phyloP scores from a whole-genome alignment of 805 yeast genomes.

The Myxozyma neotropica region DNA sequence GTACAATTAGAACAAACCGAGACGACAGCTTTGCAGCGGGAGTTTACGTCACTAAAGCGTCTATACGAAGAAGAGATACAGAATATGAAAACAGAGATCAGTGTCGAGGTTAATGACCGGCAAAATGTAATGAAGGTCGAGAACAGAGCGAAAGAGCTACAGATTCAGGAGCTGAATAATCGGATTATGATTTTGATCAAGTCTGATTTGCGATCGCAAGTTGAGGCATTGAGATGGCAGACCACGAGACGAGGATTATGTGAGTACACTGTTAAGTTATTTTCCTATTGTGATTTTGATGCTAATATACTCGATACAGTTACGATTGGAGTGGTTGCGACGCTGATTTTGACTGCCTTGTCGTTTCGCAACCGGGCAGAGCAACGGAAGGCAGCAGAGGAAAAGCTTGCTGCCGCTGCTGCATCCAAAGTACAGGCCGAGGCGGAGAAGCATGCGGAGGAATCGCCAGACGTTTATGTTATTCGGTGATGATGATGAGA shows the following conservation, averaged over 20 bases:
- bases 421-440: slow-evolving; percentile 9
- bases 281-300: not conserved
- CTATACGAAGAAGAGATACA: slow-evolving; percentile 67
- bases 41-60: slow-evolving; percentile 71
- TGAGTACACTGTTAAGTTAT: slow-evolving; percentile 29
- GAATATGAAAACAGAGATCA: slow-evolving; percentile 70
- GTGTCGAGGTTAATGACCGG: slow-evolving; percentile 83
- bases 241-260: slow-evolving; percentile 80
- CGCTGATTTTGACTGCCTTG: slow-evolving; percentile 21
- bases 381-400: slow-evolving; percentile 2
- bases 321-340: slow-evolving; percentile 29
- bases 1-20: slow-evolving; percentile 66
- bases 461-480: slow-evolving; percentile 1
- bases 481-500: not conserved
- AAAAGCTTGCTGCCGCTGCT: slow-evolving; percentile 5
- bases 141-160: slow-evolving; percentile 65
- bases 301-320: slow-evolving; percentile 2
- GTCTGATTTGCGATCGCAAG: slow-evolving; percentile 80
- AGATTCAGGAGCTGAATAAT: slow-evolving; percentile 80
- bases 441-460: slow-evolving; percentile 1
- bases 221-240: slow-evolving; percentile 90
- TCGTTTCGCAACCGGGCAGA: slow-evolving; percentile 21
- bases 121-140: slow-evolving; percentile 79
- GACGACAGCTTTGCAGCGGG: slow-evolving; percentile 69
- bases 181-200: slow-evolving; percentile 79